A percentile compares a stretch with the other conserved stretches of the same genome.
These are phyloP conservation scores for Wickerhamomyces hampshirensis DNA, from an alignment of 805 yeast species.

Conservation along the genomic window DNA sequence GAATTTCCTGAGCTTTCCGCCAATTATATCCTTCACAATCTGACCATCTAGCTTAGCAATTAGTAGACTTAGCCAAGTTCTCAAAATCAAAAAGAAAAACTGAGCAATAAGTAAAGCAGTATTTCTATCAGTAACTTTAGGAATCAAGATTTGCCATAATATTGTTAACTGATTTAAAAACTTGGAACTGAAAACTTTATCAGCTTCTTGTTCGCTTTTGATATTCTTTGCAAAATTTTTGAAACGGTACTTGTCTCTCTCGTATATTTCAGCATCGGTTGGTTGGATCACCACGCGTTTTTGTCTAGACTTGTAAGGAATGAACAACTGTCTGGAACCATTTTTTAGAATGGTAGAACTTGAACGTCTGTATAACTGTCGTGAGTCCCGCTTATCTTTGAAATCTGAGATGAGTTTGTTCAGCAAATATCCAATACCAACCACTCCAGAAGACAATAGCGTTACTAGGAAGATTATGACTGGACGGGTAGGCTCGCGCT, in stretches of 20 bases:
- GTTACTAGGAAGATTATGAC: slow-evolving; percentile 25
- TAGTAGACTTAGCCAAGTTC: slow-evolving; percentile 83
- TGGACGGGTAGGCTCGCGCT: slow-evolving; percentile 22
- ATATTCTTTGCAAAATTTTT: slow-evolving; percentile 25
- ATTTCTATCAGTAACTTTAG: slow-evolving; percentile 63
- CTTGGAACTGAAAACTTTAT: slow-evolving; percentile 44
- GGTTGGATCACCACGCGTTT: slow-evolving; percentile 25
- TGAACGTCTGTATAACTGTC: slow-evolving; percentile 24
- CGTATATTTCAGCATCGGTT: slow-evolving; percentile 25
- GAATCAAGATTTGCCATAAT: slow-evolving; percentile 79
- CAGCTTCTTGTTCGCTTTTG: slow-evolving; percentile 17
- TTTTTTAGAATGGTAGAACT: slow-evolving; percentile 25
- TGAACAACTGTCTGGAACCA: slow-evolving; percentile 27
- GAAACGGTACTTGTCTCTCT: slow-evolving; percentile 23
- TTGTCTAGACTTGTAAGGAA: slow-evolving; percentile 24
- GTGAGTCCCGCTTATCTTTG: slow-evolving; percentile 24
- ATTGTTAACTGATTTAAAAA: slow-evolving; percentile 70
- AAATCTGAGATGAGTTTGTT: slow-evolving; percentile 25
- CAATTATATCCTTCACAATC: slow-evolving; percentile 82
- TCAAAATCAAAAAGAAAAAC: slow-evolving; percentile 63
- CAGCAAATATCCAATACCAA: slow-evolving; percentile 17
- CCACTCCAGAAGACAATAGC: slow-evolving; percentile 19
- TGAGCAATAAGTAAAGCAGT: slow-evolving; percentile 63
- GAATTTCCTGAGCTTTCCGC: slow-evolving; percentile 72
- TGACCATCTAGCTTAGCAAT: slow-evolving; percentile 91